Evolutionary conservation across 169 alveolate species (phyloP).

Genomic region (Miamiensis avidus): DNA sequence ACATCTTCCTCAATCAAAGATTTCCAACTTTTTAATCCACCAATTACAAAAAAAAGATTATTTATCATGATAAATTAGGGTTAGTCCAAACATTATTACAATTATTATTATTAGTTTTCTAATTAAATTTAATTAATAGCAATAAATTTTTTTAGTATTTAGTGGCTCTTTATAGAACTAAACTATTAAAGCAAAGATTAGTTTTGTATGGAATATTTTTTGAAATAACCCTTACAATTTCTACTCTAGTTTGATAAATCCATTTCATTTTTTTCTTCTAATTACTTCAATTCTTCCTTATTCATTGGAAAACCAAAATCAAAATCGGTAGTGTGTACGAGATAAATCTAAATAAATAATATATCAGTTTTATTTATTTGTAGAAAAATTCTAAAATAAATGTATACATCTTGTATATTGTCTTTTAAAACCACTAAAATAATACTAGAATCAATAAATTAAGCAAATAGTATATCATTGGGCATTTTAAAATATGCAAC

Average conservation of each 20-base stretch:
- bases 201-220: too few species aligned
- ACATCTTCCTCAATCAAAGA: background rate
- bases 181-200: too few species aligned
- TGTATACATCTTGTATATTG: background rate
- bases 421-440: background rate
- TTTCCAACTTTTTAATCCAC: background rate
- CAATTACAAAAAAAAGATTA: background rate
- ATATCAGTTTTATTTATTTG: too few species aligned
- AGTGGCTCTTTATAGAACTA: too few species aligned
- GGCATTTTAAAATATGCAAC: background rate
- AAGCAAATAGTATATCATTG: background rate
- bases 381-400: too few species aligned
- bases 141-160: too few species aligned
- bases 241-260: background rate
- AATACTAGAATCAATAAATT: background rate
- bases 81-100: too few species aligned
- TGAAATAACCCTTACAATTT: background rate
- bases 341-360: background rate
- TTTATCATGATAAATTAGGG: too few species aligned
- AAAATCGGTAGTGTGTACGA: background rate
- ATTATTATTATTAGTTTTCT: too few species aligned
- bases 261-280: too few species aligned
- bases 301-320: background rate
- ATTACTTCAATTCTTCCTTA: background rate
- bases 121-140: too few species aligned